These are phyloP conservation scores for Annona squamosa DNA, from an alignment of 164 flowering plant species.

Conservation along the genomic window DNA sequence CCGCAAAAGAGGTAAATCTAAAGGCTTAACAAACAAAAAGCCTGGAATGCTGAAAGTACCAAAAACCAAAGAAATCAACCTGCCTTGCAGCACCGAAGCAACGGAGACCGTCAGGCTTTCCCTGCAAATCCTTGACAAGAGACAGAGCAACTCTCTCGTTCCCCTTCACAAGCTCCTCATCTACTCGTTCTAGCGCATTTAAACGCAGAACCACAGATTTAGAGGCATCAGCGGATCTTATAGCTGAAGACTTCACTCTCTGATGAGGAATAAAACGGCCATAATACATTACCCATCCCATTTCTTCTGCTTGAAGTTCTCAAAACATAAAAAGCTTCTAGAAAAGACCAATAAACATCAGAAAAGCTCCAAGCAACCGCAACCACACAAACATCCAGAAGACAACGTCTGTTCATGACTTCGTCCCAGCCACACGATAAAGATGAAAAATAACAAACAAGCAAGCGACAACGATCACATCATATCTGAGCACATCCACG, in stretches of 20 bases:
- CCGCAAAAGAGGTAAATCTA: no score
- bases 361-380: slow-evolving; percentile 1
- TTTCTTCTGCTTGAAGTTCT: neutral
- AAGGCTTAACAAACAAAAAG: no score
- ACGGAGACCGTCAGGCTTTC: slow-evolving; percentile 56
- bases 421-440: neutral
- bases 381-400: neutral
- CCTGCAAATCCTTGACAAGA: slow-evolving; percentile 56
- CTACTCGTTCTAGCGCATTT: slow-evolving; percentile 50
- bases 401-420: neutral
- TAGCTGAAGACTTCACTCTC: neutral
- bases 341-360: neutral
- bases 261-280: slow-evolving; percentile 12
- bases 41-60: neutral
- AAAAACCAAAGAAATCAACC: slow-evolving; percentile 24
- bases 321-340: neutral
- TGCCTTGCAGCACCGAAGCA: slow-evolving; percentile 77
- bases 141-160: slow-evolving; percentile 65
- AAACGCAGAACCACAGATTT: slow-evolving; percentile 16
- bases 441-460: neutral
- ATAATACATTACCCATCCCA: slow-evolving; percentile 13
- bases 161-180: slow-evolving; percentile 51
- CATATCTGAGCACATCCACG: neutral
- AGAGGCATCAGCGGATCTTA: slow-evolving; percentile 21
- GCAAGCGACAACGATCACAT: neutral